Base-by-base conservation (phyloP, 768 basidiomycete species). In the Phlebiopsis gigantea region DNA sequence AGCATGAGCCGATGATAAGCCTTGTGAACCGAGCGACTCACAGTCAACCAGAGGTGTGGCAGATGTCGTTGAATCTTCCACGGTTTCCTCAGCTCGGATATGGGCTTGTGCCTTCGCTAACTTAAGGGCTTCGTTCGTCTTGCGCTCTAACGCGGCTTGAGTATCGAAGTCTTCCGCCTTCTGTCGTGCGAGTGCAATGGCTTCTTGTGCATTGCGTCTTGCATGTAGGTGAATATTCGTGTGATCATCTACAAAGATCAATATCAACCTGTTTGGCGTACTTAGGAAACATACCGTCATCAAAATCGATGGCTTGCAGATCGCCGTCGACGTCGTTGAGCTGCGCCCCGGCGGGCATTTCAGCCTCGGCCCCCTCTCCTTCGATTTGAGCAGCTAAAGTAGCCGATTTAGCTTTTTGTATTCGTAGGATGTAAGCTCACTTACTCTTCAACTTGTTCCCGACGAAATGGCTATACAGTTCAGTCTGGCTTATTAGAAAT, bases 391-490 rank as follows among this genome's bases (percentile, higher is more conserved):
- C 81, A 31, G 90, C 90, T 93, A 51, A 46, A 62, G 30, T 46
- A 28, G 58, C 52, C 45, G n/a, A 45, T 56, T 70, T 57, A 56
- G 28, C 44, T 22, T 17, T 43, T 25, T 28, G 57, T 17, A 56
- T 53, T 50, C 46, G 49, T 28, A n/a, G 24, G 42, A 52, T 15
- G 21, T 12, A 53, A 25, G 45, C 30, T 34, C 21, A 73, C 85
- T 64, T 70, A 91, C 90, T 93, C 71, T 91, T 91, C 53, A 93
- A 80, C 74, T 98, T 98, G 73, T 86, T 97, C 29, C 96, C 96
- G 57, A 99, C 94, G 79, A 99, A 98, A 75, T 99, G 97, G 62
- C 92, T 94, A 73, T 98, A 99, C 7, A 98, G 81, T 69, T 99
- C 97, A 3, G 97, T 98, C 72, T 98, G 96, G 57, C 92, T 98